A percentile compares a stretch with the other conserved stretches of the same genome.
These are phyloP conservation scores for Pistacia integerrima DNA, from an alignment of 345 rosid species.

Conservation along the genomic window DNA sequence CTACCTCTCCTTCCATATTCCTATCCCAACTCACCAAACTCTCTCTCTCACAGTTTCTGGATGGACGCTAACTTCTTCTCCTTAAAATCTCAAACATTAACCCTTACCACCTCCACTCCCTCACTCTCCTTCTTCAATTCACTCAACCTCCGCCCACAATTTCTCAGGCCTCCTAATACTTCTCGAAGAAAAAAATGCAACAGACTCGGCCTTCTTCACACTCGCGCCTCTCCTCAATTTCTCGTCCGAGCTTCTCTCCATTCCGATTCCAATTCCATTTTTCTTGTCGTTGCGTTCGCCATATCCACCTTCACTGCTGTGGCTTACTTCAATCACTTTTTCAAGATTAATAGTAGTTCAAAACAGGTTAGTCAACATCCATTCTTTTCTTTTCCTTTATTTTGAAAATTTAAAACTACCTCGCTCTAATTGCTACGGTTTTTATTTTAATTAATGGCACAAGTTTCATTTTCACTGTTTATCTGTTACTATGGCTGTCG, in stretches of 20 bases:
- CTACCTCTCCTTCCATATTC: slow-evolving; percentile 16
- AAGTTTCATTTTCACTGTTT: no score
- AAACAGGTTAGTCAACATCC: slow-evolving; percentile 34
- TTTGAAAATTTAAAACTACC: no score
- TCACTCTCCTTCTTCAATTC: slow-evolving; percentile 38
- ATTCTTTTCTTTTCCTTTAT: no score
- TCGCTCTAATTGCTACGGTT: not conserved
- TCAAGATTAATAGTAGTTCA: slow-evolving; percentile 22
- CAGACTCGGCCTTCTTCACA: slow-evolving; percentile 19
- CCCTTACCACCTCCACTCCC: slow-evolving; percentile 36
- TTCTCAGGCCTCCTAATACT: slow-evolving; percentile 51
- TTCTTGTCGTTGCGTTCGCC: slow-evolving; percentile 60
- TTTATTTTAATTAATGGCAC: no score
- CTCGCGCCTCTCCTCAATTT: slow-evolving; percentile 38
- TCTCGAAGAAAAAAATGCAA: slow-evolving; percentile 35
- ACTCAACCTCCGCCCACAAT: slow-evolving; percentile 36
- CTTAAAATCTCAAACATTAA: slow-evolving; percentile 38
- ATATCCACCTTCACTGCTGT: slow-evolving; percentile 50
- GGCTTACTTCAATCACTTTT: slow-evolving; percentile 46
- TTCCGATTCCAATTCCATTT: slow-evolving; percentile 42
- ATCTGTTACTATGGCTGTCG: no score
- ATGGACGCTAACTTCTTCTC: slow-evolving; percentile 60
- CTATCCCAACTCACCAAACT: slow-evolving; percentile 8
- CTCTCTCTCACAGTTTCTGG: slow-evolving; percentile 14
- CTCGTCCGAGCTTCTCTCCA: slow-evolving; percentile 52